Evolutionary conservation across 441 rosid genomes (phyloP).

Genomic region (Caryocar brasiliense): DNA sequence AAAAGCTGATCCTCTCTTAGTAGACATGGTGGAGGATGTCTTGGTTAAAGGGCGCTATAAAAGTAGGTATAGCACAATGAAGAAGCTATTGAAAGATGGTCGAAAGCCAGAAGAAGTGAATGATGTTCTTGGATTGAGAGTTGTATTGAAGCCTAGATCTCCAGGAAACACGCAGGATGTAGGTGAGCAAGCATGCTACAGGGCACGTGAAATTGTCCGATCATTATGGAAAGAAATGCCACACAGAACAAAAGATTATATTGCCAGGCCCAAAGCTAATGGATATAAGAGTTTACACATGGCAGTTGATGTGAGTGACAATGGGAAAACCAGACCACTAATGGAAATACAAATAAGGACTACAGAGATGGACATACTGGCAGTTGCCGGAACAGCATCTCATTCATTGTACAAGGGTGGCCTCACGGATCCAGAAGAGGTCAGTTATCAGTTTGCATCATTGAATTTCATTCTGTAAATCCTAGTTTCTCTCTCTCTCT

Average conservation of each 20-base stretch:
- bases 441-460: slow-evolving; percentile 12
- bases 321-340: slow-evolving; percentile 47
- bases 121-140: slow-evolving; percentile 77
- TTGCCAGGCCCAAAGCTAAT: slow-evolving; percentile 67
- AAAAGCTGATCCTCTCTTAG: slow-evolving; percentile 40
- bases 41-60: slow-evolving; percentile 73
- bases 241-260: slow-evolving; percentile 76
- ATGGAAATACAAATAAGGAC: slow-evolving; percentile 96
- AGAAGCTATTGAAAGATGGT: slow-evolving; percentile 80
- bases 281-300: slow-evolving; percentile 87
- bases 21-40: slow-evolving; percentile 48
- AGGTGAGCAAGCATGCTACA: slow-evolving; percentile 67
- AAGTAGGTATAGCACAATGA: slow-evolving; percentile 90
- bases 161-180: slow-evolving; percentile 21
- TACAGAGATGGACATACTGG: slow-evolving; percentile 67
- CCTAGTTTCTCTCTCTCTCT: no score
- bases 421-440: slow-evolving; percentile 86
- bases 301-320: slow-evolving; percentile 84
- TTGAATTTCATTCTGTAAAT: no score
- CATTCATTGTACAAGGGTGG: slow-evolving; percentile 87
- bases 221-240: slow-evolving; percentile 81
- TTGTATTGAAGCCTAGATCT: slow-evolving; percentile 50
- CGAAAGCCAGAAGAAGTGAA: slow-evolving; percentile 82
- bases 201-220: slow-evolving; percentile 51
- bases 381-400: slow-evolving; percentile 81